These are phyloP conservation scores for Geotrichum reessii DNA, from an alignment of 1,139 yeast genomes.

Conservation along the genomic window DNA sequence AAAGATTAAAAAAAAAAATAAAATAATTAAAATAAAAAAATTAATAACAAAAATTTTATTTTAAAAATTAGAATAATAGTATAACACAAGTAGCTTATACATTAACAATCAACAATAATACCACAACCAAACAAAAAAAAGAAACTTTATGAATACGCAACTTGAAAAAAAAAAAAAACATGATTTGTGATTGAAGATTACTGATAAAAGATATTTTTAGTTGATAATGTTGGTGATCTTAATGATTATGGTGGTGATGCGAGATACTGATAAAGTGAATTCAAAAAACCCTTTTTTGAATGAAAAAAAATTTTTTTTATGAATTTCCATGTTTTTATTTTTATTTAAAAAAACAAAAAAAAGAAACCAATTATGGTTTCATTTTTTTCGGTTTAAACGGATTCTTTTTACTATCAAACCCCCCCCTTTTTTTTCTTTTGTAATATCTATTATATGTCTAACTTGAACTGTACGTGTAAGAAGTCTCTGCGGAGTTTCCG, in stretches of 20 bases:
- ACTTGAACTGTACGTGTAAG: too few relatives aligned
- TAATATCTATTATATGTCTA: not conserved
- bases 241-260: not conserved
- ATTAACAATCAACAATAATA: not conserved
- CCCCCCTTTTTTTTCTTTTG: not conserved
- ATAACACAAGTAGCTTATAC: not conserved
- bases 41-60: not conserved
- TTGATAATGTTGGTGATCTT: not conserved
- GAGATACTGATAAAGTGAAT: not conserved
- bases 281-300: too few relatives aligned
- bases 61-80: not conserved
- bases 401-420: not conserved
- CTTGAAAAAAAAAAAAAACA: too few relatives aligned
- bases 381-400: not conserved
- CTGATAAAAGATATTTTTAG: too few relatives aligned
- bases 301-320: too few relatives aligned
- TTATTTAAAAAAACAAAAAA: too few relatives aligned
- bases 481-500: too few relatives aligned
- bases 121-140: too few relatives aligned
- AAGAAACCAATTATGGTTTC: too few relatives aligned
- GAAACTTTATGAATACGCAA: too few relatives aligned
- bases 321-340: too few relatives aligned
- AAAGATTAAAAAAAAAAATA: not conserved
- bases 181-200: too few relatives aligned
- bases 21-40: not conserved